Base-by-base conservation (phyloP, 2,329 filamentous ascomycete species). In the Apiospora pterosperma region DNA sequence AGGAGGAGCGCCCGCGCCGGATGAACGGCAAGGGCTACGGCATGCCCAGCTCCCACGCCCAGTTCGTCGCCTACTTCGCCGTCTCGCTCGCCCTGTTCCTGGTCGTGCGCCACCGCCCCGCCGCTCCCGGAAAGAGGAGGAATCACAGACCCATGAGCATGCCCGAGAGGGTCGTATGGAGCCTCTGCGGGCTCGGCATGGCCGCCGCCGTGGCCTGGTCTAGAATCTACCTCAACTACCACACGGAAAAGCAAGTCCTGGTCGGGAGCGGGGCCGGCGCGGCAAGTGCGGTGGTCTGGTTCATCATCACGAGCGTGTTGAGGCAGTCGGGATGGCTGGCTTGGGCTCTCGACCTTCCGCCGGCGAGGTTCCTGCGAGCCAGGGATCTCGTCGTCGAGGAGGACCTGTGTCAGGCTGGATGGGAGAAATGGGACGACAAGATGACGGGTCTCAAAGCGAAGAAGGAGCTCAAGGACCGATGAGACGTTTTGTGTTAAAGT, bases 11-110 rank as follows among this genome's bases (percentile, higher is more conserved):
- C 61, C 96, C 96, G 34, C 86, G 84, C 67, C 90, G 90, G 87
- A 90, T 82, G 84, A 89, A 94, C 74, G 94, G 93, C 64, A 97
- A 97, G 77, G 96, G 96, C 68, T 99, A 99, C 75, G 96, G 96
- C 71, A 99, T 99, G 96, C 96, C 96, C 62, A 85, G 82, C 8
- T 97, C 94, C 41, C 96, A 99, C 79, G 92, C 96, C 10, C 96
- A 99, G 80, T 99, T 97, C 76, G 91, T 95, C 67, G 86, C 91
- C 64, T 99, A 93, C 82, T 98, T 97, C 85, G 90, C 92, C 65
- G 81, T 97, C 64, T 96, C 92, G 67, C 80, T 98, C 66, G 84
- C 88, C 28, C 82, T 99, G 23, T 98, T 98, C 81, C 84, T 99
- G 55, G 84, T 97, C 58, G 81, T 94, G 66, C 87, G 95, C 66